Evolutionary conservation across 163 green algal genomes (phyloP).

Genomic region (Scenedesmus sp.): DNA sequence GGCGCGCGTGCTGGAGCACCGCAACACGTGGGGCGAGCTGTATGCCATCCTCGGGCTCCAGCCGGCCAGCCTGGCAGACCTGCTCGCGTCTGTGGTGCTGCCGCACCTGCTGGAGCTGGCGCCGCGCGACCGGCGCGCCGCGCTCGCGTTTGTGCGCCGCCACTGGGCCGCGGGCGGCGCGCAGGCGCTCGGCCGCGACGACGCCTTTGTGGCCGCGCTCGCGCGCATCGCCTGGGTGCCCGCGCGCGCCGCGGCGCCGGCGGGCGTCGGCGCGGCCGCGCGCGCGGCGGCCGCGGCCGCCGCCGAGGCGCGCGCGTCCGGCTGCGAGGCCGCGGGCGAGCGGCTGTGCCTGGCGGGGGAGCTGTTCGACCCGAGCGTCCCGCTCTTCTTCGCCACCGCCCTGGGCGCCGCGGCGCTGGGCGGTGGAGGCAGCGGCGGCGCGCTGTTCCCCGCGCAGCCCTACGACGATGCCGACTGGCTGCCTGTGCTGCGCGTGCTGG

Average conservation of each 20-base stretch:
- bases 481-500: slow-evolving; percentile 28
- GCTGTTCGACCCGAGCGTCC: slow-evolving; percentile 33
- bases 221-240: slow-evolving; percentile 19
- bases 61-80: slow-evolving; percentile 13
- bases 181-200: not conserved
- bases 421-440: not conserved
- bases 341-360: slow-evolving; percentile 15
- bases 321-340: too few species aligned
- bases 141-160: slow-evolving; percentile 11
- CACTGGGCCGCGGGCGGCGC: slow-evolving; percentile 9
- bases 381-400: slow-evolving; percentile 28
- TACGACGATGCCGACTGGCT: slow-evolving; percentile 28
- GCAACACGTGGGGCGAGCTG: slow-evolving; percentile 21
- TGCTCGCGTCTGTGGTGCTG: slow-evolving; percentile 16
- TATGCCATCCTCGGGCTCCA: slow-evolving; percentile 34
- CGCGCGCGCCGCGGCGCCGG: not conserved
- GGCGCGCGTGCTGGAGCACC: slow-evolving; percentile 18
- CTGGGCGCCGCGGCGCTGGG: slow-evolving; percentile 11
- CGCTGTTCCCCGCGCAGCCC: slow-evolving; percentile 26
- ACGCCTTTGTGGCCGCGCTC: slow-evolving; percentile 3
- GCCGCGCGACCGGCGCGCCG: not conserved
- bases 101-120: slow-evolving; percentile 19
- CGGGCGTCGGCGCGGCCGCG: not conserved
- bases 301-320: too few species aligned
- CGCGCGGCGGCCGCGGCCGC: slow-evolving; percentile 11